A percentile compares a stretch with the other conserved stretches of the same genome.
Evolutionary conservation across 495 filamentous ascomycete genomes (phyloP).

Genomic region (Penicillium psychrofluorescens): DNA sequence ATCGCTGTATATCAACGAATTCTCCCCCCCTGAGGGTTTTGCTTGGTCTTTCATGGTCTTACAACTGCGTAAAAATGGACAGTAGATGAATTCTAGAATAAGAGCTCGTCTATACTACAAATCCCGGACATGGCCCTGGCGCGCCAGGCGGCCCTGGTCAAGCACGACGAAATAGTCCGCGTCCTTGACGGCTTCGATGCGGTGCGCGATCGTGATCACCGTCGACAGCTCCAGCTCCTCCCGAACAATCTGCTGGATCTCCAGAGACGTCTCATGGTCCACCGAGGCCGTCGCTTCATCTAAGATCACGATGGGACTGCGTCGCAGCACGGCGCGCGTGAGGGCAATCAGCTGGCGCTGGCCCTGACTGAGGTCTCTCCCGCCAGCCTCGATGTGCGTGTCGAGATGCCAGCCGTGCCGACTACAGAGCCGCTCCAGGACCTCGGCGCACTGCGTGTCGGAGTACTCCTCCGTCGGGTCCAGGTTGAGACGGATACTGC

Average conservation of each 20-base stretch:
- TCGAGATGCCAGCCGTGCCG: conserved; percentile 47
- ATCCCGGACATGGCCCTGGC: conserved; percentile 28
- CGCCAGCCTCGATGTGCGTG: conserved; percentile 50
- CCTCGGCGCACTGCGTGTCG: conserved; percentile 41
- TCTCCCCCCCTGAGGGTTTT: neutral
- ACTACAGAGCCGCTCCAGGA: conserved; percentile 44
- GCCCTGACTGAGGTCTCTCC: conserved; percentile 52
- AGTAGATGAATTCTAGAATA: conserved; percentile 50
- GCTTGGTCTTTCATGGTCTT: neutral
- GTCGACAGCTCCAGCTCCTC: conserved; percentile 72
- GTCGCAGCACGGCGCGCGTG: conserved; percentile 48
- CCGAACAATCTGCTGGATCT: conserved; percentile 68
- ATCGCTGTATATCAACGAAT: conserved; percentile 1
- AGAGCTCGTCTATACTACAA: conserved; percentile 6
- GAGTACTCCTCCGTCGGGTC: conserved; percentile 42
- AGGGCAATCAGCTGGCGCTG: conserved; percentile 57
- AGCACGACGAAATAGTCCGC: conserved; percentile 68
- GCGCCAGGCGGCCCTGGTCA: conserved; percentile 50
- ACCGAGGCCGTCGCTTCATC: conserved; percentile 86
- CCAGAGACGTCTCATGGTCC: conserved; percentile 66
- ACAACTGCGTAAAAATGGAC: neutral
- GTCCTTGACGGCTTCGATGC: conserved; percentile 69
- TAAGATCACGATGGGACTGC: conserved; percentile 55
- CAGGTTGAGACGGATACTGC: conserved; percentile 51
- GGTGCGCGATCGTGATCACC: conserved; percentile 82